Evolutionary conservation across 768 basidiomycete species (phyloP), one percentile per base, ranked within the genome.

Genomic region (Macrolepiota fuliginosa): DNA sequence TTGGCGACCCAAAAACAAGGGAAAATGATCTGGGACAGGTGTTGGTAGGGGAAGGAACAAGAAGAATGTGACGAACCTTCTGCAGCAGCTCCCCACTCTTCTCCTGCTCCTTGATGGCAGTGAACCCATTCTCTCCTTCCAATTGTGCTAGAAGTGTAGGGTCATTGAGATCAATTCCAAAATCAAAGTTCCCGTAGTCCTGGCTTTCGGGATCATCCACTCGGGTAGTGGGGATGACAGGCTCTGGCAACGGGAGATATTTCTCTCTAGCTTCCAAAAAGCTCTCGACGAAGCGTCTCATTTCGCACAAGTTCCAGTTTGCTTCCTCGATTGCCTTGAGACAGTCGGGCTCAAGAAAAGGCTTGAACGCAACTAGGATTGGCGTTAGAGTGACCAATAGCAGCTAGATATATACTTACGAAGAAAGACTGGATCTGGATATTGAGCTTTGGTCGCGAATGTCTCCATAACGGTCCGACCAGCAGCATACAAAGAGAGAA

Each of bases 151-250:
- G 24, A 7, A 51, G 54, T 17, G 46, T n/a, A 37, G 60, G 60
- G 39, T 61, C 60, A 36, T 54, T 39, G 32, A 61, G 29, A 22
- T 61, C 54, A 27, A 61, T 61, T 3, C 53, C 60, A 27, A 61
- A 61, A 35, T 61, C 60, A 9, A 58, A 50, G 29, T 39, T 27
- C n/a, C 35, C 57, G 25, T 61, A 61, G 27, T 61, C 60, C 32
- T 61, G 60, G 36, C 60, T 61, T 19, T 61, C 60, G 15, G 60
- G 53, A 11, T 61, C 60, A 46, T 61, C 60, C 39, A 49, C 35
- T 39, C 29, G 60, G 1, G 36, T 3, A 2, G 42, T 22, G 29
- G 60, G 60, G 4, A 61, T 22, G 3, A 3, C 24, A n/a, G 60
- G 60, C 47, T 47, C 60, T 17, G 42, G 32, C 11, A 55, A 19